Conservation (phyloP, 768 basidiomycete genomes). For the Hirschioporus abietinus region DNA sequence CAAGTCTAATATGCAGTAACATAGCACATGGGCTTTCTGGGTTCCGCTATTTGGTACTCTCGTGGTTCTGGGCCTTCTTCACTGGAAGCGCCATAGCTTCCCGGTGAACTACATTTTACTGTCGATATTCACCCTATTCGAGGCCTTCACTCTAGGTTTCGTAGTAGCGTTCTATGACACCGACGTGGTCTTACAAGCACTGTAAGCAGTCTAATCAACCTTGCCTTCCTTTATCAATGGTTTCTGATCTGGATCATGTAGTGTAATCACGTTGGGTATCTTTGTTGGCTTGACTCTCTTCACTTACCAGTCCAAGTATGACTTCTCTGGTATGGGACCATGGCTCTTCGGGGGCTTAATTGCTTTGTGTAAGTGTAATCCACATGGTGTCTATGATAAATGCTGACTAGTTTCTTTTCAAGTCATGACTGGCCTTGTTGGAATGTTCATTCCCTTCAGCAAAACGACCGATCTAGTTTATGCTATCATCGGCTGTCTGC, state of each 20-base stretch:
- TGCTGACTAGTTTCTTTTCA: slow-evolving; percentile 7
- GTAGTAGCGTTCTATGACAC: slow-evolving; percentile 73
- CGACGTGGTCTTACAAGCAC: slow-evolving; percentile 75
- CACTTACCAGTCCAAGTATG: slow-evolving; percentile 95
- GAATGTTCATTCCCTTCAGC: slow-evolving; percentile 82
- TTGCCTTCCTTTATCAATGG: slow-evolving; percentile 6
- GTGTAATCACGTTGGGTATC: slow-evolving; percentile 84
- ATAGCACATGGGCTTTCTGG: slow-evolving; percentile 75
- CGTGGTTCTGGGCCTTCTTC: slow-evolving; percentile 72
- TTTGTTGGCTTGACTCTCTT: slow-evolving; percentile 93
- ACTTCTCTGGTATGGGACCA: slow-evolving; percentile 89
- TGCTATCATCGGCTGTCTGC: slow-evolving; percentile 68
- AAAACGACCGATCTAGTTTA: slow-evolving; percentile 77
- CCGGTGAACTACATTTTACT: slow-evolving; percentile 85
- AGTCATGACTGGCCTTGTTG: slow-evolving; percentile 81
- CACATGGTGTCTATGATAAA: slow-evolving; percentile 5
- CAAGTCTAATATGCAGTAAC: not conserved
- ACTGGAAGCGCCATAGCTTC: slow-evolving; percentile 89
- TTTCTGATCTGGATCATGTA: slow-evolving; percentile 22
- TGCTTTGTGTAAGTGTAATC: slow-evolving; percentile 54
- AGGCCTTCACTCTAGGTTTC: slow-evolving; percentile 87
- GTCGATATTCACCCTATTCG: slow-evolving; percentile 83
- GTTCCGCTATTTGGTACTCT: slow-evolving; percentile 75
- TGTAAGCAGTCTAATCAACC: slow-evolving; percentile 42
- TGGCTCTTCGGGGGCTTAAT: slow-evolving; percentile 84